A percentile compares a stretch with the other conserved stretches of the same genome.
These are phyloP conservation scores for Hypoxylon sp. DNA, from an alignment of 2,329 filamentous ascomycete genomes.

Conservation along the genomic window DNA sequence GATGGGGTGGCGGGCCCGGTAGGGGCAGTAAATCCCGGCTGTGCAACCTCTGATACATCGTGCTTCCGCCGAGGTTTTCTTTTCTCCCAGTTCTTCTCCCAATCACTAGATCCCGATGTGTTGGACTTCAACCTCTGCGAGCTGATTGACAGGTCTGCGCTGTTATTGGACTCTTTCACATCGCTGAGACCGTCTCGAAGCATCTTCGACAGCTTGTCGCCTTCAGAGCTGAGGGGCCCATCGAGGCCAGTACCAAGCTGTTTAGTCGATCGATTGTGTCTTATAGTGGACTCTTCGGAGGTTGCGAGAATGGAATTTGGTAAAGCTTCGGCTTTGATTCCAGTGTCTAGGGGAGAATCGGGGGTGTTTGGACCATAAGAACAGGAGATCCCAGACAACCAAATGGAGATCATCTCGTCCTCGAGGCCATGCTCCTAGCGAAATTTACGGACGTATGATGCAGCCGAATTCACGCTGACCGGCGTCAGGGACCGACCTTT, in stretches of 20 bases:
- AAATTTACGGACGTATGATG: constrained; percentile 17
- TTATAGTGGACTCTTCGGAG: constrained; percentile 14
- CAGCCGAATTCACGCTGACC: constrained; percentile 28
- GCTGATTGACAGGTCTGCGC: constrained; percentile 18
- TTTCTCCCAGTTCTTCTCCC: constrained; percentile 40
- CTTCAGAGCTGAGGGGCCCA: constrained; percentile 38
- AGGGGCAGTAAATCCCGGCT: constrained; percentile 9
- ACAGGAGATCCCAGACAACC: constrained; percentile 26
- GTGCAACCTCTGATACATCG: constrained; percentile 41
- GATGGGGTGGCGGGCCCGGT: constrained; percentile 1
- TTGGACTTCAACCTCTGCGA: constrained; percentile 28
- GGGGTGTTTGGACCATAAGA: not conserved
- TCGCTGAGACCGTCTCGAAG: constrained; percentile 25
- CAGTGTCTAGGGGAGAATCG: not conserved
- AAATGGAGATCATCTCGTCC: constrained; percentile 26
- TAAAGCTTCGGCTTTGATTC: not conserved
- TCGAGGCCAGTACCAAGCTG: constrained; percentile 38
- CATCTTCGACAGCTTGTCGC: constrained; percentile 26
- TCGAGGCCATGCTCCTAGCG: constrained; percentile 16
- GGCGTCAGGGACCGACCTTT: constrained; percentile 25
- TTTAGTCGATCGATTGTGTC: constrained; percentile 11
- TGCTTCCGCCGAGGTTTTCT: constrained; percentile 40
- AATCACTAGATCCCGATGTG: constrained; percentile 38
- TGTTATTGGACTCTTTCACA: constrained; percentile 22
- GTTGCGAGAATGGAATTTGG: constrained; percentile 6